Evolutionary conservation across 129 eudicot genomes (phyloP), one percentile per base, ranked within the genome.

Genomic region (Saposhnikovia divaricata): DNA sequence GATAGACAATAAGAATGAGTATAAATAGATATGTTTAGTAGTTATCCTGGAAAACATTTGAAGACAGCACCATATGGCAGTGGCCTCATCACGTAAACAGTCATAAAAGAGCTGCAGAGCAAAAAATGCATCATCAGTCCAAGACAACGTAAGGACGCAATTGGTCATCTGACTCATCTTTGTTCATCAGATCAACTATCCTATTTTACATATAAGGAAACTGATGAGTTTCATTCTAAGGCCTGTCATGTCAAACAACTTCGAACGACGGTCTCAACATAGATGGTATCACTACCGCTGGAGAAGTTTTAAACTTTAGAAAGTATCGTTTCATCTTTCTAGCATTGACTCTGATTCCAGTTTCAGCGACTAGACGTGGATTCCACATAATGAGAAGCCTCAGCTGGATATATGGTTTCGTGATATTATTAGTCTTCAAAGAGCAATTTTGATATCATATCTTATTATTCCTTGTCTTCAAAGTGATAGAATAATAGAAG

Each of bases 381-480:
- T 95, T 95, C 98, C 98, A 95, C 98, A 92, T 95, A 83, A 95
- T 87, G 68, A 95, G 93, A 85, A 97, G 98, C 82, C 97, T 87
- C 78, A 97, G 96, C 98, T 94, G 85, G 81, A 75, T n/a, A n/a
- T n/a, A n/a, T n/a, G n/a, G n/a, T n/a, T n/a, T n/a, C n/a, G n/a
- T n/a, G n/a, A n/a, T n/a, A n/a, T n/a, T n/a, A n/a, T n/a, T n/a
- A n/a, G n/a, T n/a, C n/a, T n/a, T n/a, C n/a, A n/a, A n/a, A n/a
- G n/a, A n/a, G n/a, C n/a, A n/a, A n/a, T n/a, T n/a, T n/a, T n/a
- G n/a, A n/a, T n/a, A n/a, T n/a, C n/a, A n/a, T n/a, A n/a, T n/a
- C n/a, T n/a, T n/a, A n/a, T n/a, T n/a, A n/a, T n/a, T n/a, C n/a
- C n/a, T n/a, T n/a, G n/a, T n/a, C n/a, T n/a, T n/a, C n/a, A n/a